Evolutionary conservation across 78 protist species (phyloP).

Genomic region (Dictyostelium brefeldianum): DNA sequence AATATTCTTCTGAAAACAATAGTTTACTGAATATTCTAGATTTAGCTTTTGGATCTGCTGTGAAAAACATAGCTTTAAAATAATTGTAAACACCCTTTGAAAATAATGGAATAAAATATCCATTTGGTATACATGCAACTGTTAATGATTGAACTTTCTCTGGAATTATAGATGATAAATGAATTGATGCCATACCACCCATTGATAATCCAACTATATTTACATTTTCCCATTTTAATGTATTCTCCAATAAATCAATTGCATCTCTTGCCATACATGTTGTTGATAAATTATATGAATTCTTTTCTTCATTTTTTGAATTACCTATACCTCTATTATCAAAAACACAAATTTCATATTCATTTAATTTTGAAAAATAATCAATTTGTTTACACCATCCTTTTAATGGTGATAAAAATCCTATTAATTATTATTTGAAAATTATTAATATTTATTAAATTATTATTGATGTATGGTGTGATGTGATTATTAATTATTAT

Average conservation of each 20-base stretch:
- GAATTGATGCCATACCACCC: slow-evolving; percentile 79
- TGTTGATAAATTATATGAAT: slow-evolving; percentile 10
- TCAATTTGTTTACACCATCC: slow-evolving; percentile 56
- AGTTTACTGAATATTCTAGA: not conserved
- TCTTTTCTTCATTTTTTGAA: not conserved
- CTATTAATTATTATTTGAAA: not conserved
- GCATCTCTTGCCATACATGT: slow-evolving; percentile 62
- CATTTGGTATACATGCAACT: not conserved
- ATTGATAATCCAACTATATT: slow-evolving; percentile 74
- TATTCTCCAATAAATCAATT: slow-evolving; percentile 46
- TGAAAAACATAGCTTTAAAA: not conserved
- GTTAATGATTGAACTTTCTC: not conserved
- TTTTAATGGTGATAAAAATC: slow-evolving; percentile 17
- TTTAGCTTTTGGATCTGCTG: not conserved
- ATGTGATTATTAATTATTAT: too few relatives aligned
- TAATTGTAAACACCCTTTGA: not conserved
- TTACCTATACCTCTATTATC: slow-evolving; percentile 73
- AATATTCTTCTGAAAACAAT: not conserved
- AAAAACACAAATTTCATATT: slow-evolving; percentile 57
- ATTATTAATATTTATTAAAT: too few relatives aligned
- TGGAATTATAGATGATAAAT: not conserved
- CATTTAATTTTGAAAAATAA: not conserved
- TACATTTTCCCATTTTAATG: slow-evolving; percentile 42
- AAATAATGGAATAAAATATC: not conserved
- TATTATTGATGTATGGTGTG: too few relatives aligned